Percentiles rank a stretch among this genome's conserved stretches.
These are phyloP conservation scores for Oryza officinalis DNA, from an alignment of 176 grass and related monocot species.

Conservation along the genomic window DNA sequence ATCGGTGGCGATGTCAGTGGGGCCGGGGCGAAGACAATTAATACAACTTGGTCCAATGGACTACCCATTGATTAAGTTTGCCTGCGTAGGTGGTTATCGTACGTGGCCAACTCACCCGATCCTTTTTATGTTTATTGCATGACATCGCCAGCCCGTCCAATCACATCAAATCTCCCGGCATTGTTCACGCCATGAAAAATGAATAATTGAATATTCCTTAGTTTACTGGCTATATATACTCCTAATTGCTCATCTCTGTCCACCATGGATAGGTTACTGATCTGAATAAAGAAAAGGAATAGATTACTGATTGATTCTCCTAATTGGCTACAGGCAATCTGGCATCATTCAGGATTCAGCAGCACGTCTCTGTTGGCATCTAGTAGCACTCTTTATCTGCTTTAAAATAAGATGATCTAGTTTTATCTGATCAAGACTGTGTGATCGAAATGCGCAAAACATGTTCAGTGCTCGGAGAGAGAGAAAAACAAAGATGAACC, in stretches of 20 bases:
- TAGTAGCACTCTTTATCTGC: background rate
- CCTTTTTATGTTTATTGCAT: background rate
- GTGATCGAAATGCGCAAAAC: background rate
- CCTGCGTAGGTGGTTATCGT: constrained; percentile 34
- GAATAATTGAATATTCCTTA: background rate
- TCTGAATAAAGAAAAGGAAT: background rate
- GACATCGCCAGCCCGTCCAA: constrained; percentile 1
- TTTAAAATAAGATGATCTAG: background rate
- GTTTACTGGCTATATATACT: background rate
- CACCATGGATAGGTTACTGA: background rate
- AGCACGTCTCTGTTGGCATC: background rate
- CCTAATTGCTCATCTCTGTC: background rate
- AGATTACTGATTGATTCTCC: background rate
- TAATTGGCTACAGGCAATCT: constrained; percentile 16
- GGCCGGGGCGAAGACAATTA: background rate
- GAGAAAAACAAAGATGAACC: background rate
- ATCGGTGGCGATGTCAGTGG: constrained; percentile 7
- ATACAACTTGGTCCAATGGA: constrained; percentile 14
- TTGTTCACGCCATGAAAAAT: constrained; percentile 27
- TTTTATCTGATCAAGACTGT: background rate
- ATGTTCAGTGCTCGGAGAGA: background rate
- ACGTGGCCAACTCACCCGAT: constrained; percentile 34
- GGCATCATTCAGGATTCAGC: background rate
- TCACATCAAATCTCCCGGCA: constrained; percentile 3
- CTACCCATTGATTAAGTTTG: background rate